Conservation (phyloP, 352 stramenopile genomes). For the Phytophthora crassamura region DNA sequence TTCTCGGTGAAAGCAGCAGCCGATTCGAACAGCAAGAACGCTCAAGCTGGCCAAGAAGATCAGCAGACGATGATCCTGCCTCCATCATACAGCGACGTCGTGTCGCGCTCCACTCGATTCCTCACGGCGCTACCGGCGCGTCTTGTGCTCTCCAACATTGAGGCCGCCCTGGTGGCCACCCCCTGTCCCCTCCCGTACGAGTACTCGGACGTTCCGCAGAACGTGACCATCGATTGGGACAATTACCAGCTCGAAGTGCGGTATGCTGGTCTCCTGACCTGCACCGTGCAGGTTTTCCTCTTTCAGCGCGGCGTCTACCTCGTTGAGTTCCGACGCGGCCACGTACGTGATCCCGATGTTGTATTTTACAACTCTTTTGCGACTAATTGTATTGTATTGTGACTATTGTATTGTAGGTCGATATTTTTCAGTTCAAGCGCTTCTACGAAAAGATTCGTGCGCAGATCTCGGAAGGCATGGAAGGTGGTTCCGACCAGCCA, state of each 20-base stretch:
- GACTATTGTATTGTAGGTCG: constrained; percentile 55
- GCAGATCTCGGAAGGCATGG: constrained; percentile 62
- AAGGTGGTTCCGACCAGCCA: constrained; percentile 29
- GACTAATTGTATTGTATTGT: constrained; percentile 16
- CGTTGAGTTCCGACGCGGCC: constrained; percentile 79
- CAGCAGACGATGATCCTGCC: constrained; percentile 25
- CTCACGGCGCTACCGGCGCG: constrained; percentile 67
- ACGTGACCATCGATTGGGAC: constrained; percentile 72
- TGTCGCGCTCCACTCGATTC: constrained; percentile 77
- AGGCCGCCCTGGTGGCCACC: constrained; percentile 51
- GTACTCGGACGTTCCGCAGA: constrained; percentile 51
- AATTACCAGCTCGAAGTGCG: constrained; percentile 79
- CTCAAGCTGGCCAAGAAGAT: constrained; percentile 8
- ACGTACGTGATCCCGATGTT: constrained; percentile 48
- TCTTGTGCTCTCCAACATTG: constrained; percentile 74
- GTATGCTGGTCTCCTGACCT: constrained; percentile 67
- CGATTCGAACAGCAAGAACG: constrained; percentile 1
- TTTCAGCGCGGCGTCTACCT: constrained; percentile 84
- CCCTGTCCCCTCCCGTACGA: constrained; percentile 57
- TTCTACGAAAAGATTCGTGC: constrained; percentile 86
- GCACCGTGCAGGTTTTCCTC: constrained; percentile 83
- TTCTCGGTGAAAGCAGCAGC: constrained; percentile 7
- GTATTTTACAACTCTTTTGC: not conserved
- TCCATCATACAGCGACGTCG: constrained; percentile 69
- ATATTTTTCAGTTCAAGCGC: constrained; percentile 90